Conservation (phyloP, 1,139 yeast genomes). For the Eremothecium sinecaudum region DNA sequence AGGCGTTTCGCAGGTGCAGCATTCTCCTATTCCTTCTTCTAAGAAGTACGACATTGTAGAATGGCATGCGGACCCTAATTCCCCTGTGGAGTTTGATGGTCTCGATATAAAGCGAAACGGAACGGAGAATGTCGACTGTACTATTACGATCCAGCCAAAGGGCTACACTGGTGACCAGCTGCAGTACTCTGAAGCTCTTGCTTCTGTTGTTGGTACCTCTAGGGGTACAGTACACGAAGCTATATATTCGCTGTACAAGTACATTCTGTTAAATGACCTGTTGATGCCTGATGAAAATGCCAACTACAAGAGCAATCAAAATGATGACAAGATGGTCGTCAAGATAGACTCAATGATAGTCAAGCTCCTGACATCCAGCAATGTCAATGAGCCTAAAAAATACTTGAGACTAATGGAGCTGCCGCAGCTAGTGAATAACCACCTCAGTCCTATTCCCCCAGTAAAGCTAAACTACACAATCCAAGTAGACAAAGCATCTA, state of each 20-base stretch:
- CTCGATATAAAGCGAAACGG: slow-evolving; percentile 81
- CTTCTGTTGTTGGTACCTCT: slow-evolving; percentile 60
- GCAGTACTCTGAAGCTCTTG: slow-evolving; percentile 53
- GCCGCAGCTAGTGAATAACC: slow-evolving; percentile 57
- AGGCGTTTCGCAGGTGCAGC: slow-evolving; percentile 7
- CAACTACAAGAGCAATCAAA: slow-evolving; percentile 15
- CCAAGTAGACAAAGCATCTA: slow-evolving; percentile 64
- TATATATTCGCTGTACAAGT: slow-evolving; percentile 79
- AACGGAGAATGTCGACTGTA: slow-evolving; percentile 51
- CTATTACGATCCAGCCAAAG: slow-evolving; percentile 72
- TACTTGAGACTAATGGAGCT: slow-evolving; percentile 63
- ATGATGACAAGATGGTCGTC: slow-evolving; percentile 46
- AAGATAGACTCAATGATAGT: slow-evolving; percentile 59
- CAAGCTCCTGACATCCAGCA: slow-evolving; percentile 6
- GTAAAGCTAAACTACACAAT: slow-evolving; percentile 65
- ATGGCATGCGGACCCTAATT: slow-evolving; percentile 54
- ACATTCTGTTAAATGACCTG: slow-evolving; percentile 35
- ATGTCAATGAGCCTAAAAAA: slow-evolving; percentile 18
- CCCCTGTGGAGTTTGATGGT: slow-evolving; percentile 66
- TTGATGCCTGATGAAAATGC: slow-evolving; percentile 16
- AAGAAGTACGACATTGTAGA: slow-evolving; percentile 39
- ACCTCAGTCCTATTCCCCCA: slow-evolving; percentile 67
- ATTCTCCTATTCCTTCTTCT: slow-evolving; percentile 7
- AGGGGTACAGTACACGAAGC: slow-evolving; percentile 86
- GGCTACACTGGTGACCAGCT: slow-evolving; percentile 55